A percentile compares a stretch with the other conserved stretches of the same genome.
These are phyloP conservation scores for Zasmidium angulare DNA, from an alignment of 2,329 filamentous ascomycete species.

Conservation along the genomic window DNA sequence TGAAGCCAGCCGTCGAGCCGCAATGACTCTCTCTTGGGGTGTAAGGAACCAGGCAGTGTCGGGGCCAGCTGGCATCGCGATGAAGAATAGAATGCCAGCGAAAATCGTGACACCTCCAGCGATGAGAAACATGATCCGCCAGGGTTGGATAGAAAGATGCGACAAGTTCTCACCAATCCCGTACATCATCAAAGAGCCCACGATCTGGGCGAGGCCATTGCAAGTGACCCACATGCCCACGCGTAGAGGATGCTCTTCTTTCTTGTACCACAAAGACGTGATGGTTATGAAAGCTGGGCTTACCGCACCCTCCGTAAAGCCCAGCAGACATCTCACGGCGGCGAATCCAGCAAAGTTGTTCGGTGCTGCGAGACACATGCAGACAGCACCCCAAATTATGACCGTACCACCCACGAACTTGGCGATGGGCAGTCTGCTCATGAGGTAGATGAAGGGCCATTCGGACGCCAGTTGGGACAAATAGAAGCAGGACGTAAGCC, in stretches of 20 bases:
- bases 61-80: slow-evolving; percentile 49
- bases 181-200: slow-evolving; percentile 52
- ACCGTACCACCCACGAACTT: slow-evolving; percentile 51
- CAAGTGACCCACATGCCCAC: slow-evolving; percentile 45
- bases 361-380: slow-evolving; percentile 47
- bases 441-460: slow-evolving; percentile 53
- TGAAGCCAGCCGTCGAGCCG: slow-evolving; percentile 39
- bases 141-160: slow-evolving; percentile 42
- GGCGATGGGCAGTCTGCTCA: slow-evolving; percentile 51
- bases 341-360: slow-evolving; percentile 38
- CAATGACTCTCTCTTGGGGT: slow-evolving; percentile 43
- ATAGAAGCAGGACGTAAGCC: slow-evolving; percentile 50
- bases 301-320: slow-evolving; percentile 48
- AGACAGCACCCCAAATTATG: slow-evolving; percentile 46
- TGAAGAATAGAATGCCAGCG: slow-evolving; percentile 47
- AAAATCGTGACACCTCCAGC: slow-evolving; percentile 50
- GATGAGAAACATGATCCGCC: slow-evolving; percentile 52
- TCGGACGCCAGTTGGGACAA: slow-evolving; percentile 45
- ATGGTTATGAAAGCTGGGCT: slow-evolving; percentile 50
- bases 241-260: slow-evolving; percentile 30
- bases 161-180: slow-evolving; percentile 47
- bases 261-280: slow-evolving; percentile 36
- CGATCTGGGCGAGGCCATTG: slow-evolving; percentile 49
- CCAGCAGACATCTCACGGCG: slow-evolving; percentile 37
- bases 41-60: slow-evolving; percentile 53